Evolutionary conservation across 176 grass and related monocot species (phyloP).

Genomic region (Eleusine coracana): DNA sequence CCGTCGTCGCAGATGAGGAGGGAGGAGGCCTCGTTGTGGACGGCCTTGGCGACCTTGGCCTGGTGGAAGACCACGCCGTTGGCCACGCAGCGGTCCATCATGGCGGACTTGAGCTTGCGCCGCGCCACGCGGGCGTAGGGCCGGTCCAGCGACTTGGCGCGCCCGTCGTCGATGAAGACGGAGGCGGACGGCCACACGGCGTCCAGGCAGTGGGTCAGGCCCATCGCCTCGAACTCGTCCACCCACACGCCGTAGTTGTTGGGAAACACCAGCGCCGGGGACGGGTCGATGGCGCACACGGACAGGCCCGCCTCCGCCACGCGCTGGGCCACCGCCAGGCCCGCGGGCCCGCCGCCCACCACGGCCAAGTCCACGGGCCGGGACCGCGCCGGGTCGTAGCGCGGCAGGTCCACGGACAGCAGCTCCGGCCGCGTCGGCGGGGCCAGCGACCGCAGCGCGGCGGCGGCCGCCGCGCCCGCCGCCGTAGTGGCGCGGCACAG

Average conservation of each 20-base stretch:
- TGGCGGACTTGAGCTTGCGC: slow-evolving; percentile 88
- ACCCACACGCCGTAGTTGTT: slow-evolving; percentile 99
- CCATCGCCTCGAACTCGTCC: slow-evolving; percentile 93
- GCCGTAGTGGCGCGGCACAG: slow-evolving; percentile 37
- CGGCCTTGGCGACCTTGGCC: slow-evolving; percentile 74
- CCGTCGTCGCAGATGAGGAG: slow-evolving; percentile 86
- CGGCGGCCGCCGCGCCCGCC: slow-evolving; percentile 17
- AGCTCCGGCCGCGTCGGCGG: slow-evolving; percentile 56
- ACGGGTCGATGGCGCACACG: slow-evolving; percentile 87
- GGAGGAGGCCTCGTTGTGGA: slow-evolving; percentile 71
- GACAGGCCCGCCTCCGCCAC: slow-evolving; percentile 82
- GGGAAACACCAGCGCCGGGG: slow-evolving; percentile 73
- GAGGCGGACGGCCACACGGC: slow-evolving; percentile 73
- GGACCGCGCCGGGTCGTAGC: slow-evolving; percentile 75
- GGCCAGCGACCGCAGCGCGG: slow-evolving; percentile 53
- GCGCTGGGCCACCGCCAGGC: slow-evolving; percentile 89
- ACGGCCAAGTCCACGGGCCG: slow-evolving; percentile 74
- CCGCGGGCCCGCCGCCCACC: slow-evolving; percentile 84
- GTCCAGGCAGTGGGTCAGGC: slow-evolving; percentile 82
- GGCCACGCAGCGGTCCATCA: slow-evolving; percentile 78
- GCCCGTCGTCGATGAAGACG: slow-evolving; percentile 58
- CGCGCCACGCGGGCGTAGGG: slow-evolving; percentile 81
- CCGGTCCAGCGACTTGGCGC: slow-evolving; percentile 59
- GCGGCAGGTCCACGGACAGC: slow-evolving; percentile 75
- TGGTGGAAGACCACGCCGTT: slow-evolving; percentile 78